Percentiles rank a stretch among this genome's conserved stretches.
Evolutionary conservation across 1,139 yeast genomes (phyloP).

Genomic region (Tardiomyces blankii): DNA sequence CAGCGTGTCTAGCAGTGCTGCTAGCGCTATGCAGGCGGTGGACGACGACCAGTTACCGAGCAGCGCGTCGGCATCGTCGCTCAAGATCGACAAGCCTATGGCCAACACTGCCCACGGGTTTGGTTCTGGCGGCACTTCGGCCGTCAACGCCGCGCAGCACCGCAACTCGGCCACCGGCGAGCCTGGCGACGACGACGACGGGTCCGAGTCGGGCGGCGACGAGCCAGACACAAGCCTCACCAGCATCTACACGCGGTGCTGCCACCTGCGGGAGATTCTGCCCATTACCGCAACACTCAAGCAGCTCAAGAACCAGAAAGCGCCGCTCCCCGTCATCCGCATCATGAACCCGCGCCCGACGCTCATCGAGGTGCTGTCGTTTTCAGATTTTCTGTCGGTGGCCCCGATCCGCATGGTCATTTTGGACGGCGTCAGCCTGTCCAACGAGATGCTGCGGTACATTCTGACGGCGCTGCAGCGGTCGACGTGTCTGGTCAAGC

Average conservation of each 20-base stretch:
- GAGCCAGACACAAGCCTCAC: constrained; percentile 35
- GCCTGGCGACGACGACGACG: constrained; percentile 14
- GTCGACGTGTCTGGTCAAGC: constrained; percentile 51
- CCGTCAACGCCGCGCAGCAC: constrained; percentile 16
- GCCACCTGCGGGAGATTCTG: constrained; percentile 82
- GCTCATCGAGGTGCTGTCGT: constrained; percentile 75
- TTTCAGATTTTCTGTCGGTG: constrained; percentile 76
- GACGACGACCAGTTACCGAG: constrained; percentile 16
- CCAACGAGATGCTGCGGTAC: constrained; percentile 69
- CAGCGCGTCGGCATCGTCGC: constrained; percentile 1
- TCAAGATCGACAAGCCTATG: constrained; percentile 17
- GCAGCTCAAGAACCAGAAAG: constrained; percentile 65
- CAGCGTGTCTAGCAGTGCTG: background rate
- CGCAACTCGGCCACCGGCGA: constrained; percentile 24
- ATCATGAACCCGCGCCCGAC: constrained; percentile 88
- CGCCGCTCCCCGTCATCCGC: constrained; percentile 67
- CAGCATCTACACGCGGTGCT: constrained; percentile 77
- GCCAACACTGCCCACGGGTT: constrained; percentile 8
- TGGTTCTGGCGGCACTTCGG: constrained; percentile 15
- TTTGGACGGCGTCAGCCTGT: constrained; percentile 73
- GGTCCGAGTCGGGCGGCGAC: constrained; percentile 11
- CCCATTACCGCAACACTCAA: constrained; percentile 88
- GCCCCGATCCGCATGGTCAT: constrained; percentile 71
- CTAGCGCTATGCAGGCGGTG: constrained; percentile 2
- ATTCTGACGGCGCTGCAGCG: constrained; percentile 50